Evolutionary conservation across 495 filamentous ascomycete species (phyloP).

Genomic region (Trichocladium uniseriatum): DNA sequence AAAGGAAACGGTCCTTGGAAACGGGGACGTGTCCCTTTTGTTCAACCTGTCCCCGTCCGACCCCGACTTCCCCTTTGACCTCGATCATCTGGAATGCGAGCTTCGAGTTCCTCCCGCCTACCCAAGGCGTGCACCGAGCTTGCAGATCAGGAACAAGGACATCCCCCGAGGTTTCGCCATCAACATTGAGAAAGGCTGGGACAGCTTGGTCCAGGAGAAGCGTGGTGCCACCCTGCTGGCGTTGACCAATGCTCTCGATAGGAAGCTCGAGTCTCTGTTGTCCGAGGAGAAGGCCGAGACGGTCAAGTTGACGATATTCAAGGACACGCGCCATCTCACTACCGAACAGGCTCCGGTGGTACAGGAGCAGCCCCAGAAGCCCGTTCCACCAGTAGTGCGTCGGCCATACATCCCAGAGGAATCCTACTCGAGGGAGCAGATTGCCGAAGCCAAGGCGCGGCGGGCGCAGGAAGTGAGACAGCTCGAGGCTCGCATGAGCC

Average conservation of each 20-base stretch:
- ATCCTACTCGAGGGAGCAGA: conserved; percentile 48
- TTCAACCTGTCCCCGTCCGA: conserved; percentile 72
- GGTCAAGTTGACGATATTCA: conserved; percentile 67
- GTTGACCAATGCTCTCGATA: conserved; percentile 65
- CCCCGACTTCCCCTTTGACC: conserved; percentile 76
- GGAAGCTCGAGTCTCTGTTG: conserved; percentile 61
- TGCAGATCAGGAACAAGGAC: conserved; percentile 63
- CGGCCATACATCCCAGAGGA: conserved; percentile 31
- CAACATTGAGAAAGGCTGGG: conserved; percentile 75
- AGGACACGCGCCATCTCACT: conserved; percentile 37
- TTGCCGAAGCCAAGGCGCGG: conserved; percentile 50
- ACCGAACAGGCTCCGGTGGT: conserved; percentile 1
- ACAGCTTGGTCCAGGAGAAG: conserved; percentile 50
- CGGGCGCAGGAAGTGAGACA: conserved; percentile 60
- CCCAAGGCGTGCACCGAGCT: conserved; percentile 46
- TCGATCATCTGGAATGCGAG: conserved; percentile 60
- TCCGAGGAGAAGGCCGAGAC: conserved; percentile 65
- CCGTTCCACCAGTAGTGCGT: conserved; percentile 31
- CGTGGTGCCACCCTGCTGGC: conserved; percentile 53
- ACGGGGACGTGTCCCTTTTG: conserved; percentile 44
- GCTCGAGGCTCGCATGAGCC: conserved; percentile 69
- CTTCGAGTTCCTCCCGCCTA: conserved; percentile 60
- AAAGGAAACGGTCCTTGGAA: conserved; percentile 43
- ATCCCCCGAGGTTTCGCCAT: conserved; percentile 72
- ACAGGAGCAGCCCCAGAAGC: conserved; percentile 34